A percentile compares a stretch with the other conserved stretches of the same genome.
Conservation (phyloP, 2,329 filamentous ascomycete genomes). For the Chaetomiaceae sp. region DNA sequence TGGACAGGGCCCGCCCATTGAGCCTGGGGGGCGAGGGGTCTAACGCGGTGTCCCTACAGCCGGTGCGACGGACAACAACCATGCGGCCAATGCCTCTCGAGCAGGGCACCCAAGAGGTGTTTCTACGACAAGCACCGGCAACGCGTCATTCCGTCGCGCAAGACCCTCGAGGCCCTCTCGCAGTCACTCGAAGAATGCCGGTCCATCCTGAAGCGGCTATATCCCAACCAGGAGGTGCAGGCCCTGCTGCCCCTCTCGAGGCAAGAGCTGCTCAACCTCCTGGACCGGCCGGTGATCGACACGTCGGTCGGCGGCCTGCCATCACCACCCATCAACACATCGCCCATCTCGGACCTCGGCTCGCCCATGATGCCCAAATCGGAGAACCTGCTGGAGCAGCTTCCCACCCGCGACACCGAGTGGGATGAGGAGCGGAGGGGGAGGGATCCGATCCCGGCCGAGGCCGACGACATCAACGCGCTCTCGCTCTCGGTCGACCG, state of each 20-base stretch:
- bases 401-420: slow-evolving; percentile 60
- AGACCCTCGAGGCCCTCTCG: slow-evolving; percentile 63
- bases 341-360: slow-evolving; percentile 45
- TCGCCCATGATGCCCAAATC: slow-evolving; percentile 47
- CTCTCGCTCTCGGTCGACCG: slow-evolving; percentile 58
- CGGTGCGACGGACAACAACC: slow-evolving; percentile 78
- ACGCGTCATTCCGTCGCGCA: slow-evolving; percentile 71
- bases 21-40: slow-evolving; percentile 2
- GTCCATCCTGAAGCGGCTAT: slow-evolving; percentile 57
- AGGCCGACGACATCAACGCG: slow-evolving; percentile 69
- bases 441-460: slow-evolving; percentile 53
- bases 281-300: slow-evolving; percentile 44
- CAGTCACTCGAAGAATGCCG: slow-evolving; percentile 64
- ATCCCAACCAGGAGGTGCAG: slow-evolving; percentile 53
- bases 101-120: slow-evolving; percentile 72
- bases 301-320: slow-evolving; percentile 41
- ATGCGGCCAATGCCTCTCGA: slow-evolving; percentile 78
- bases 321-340: slow-evolving; percentile 50
- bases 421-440: slow-evolving; percentile 62
- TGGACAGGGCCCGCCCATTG: background rate
- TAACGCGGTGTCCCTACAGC: slow-evolving; percentile 32
- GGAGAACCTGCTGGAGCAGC: slow-evolving; percentile 60
- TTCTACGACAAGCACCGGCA: slow-evolving; percentile 78
- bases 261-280: slow-evolving; percentile 54
- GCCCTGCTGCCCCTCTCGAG: slow-evolving; percentile 51